Evolutionary conservation across 257 asterid genomes (phyloP).

Genomic region (Ligustrum vulgare): DNA sequence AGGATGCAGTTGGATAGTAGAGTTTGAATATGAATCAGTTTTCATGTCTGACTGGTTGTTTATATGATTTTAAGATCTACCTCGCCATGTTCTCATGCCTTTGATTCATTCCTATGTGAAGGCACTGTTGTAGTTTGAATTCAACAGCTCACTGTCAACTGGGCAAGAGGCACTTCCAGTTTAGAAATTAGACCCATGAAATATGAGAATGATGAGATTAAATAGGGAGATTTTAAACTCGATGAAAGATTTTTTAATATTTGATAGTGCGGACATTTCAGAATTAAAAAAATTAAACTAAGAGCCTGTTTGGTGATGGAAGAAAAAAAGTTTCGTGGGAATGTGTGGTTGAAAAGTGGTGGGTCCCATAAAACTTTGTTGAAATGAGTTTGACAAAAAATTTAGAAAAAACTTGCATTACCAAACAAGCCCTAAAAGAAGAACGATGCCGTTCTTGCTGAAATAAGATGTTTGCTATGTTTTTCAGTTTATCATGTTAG

Average conservation of each 20-base stretch:
- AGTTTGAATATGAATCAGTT: too few species aligned
- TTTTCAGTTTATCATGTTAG: not conserved
- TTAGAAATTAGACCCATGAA: not conserved
- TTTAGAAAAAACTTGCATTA: too few species aligned
- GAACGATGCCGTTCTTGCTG: not conserved
- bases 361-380: too few species aligned
- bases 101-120: not conserved
- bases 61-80: conserved; percentile 5
- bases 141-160: not conserved
- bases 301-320: too few species aligned
- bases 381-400: too few species aligned
- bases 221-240: not conserved
- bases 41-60: not conserved
- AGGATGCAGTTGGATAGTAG: not conserved
- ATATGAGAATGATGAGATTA: not conserved
- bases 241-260: conserved; percentile 1
- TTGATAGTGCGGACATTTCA: conserved; percentile 9
- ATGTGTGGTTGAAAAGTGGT: too few species aligned
- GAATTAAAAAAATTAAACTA: not conserved
- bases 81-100: not conserved
- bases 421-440: too few species aligned
- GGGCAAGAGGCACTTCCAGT: not conserved
- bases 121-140: not conserved
- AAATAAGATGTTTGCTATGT: not conserved
- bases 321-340: too few species aligned